Conservation (phyloP, 2,329 filamentous ascomycete species). For the Phaeoacremonium minimum region DNA sequence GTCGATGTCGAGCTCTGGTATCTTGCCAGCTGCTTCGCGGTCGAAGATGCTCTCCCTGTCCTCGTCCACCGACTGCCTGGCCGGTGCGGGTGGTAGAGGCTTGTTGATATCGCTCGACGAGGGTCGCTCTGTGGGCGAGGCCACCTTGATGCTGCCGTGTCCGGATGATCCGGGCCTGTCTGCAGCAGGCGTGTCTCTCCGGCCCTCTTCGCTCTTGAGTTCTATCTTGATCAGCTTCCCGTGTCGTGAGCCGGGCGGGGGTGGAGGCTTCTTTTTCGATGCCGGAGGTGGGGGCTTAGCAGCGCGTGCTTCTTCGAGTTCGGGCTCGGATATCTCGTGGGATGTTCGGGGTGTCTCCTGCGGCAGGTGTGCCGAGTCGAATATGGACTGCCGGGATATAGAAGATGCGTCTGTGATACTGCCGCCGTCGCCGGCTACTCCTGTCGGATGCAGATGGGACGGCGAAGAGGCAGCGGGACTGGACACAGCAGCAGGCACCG, state of each 20-base stretch:
- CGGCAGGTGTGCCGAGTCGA: conserved; percentile 31
- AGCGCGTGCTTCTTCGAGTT: conserved; percentile 39
- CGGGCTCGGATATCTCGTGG: conserved; percentile 50
- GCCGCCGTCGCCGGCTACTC: conserved; percentile 30
- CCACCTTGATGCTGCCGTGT: conserved; percentile 12
- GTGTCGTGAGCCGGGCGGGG: conserved; percentile 69
- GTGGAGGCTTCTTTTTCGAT: conserved; percentile 60
- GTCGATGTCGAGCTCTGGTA: conserved; percentile 34
- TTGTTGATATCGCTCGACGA: conserved; percentile 54
- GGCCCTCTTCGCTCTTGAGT: conserved; percentile 28
- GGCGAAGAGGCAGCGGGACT: conserved; percentile 16
- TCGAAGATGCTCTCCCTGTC: conserved; percentile 48
- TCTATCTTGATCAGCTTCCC: conserved; percentile 65
- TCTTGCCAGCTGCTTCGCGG: conserved; percentile 46
- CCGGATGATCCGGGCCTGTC: conserved; percentile 8
- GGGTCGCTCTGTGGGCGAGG: conserved; percentile 22
- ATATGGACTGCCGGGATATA: conserved; percentile 53
- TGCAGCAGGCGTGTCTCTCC: conserved; percentile 19
- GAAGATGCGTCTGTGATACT: conserved; percentile 57
- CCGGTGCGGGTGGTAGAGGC: conserved; percentile 53
- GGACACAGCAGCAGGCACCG: conserved; percentile 14
- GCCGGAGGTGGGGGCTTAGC: conserved; percentile 17
- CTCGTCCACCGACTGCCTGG: conserved; percentile 40
- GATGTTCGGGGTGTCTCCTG: conserved; percentile 54
- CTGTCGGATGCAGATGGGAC: conserved; percentile 15